Evolutionary conservation across 805 yeast genomes (phyloP).

Genomic region (Starmerella geochares): DNA sequence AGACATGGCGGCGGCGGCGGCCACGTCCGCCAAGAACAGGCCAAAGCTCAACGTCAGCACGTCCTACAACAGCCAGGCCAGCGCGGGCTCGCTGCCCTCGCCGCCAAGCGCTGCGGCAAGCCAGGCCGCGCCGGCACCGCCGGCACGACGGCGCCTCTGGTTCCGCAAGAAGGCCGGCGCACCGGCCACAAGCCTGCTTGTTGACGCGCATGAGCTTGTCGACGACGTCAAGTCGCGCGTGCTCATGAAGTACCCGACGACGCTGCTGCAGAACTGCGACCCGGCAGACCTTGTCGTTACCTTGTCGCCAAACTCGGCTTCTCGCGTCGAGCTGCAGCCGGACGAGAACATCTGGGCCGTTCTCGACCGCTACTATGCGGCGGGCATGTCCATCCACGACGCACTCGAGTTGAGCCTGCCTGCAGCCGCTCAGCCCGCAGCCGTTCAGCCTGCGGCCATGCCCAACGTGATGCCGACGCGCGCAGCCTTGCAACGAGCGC

Average conservation of each 20-base stretch:
- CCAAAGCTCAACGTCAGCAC: conserved; percentile 8
- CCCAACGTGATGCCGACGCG: no score
- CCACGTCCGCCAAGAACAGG: not conserved
- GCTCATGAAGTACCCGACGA: conserved; percentile 54
- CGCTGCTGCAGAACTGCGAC: conserved; percentile 51
- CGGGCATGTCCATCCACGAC: conserved; percentile 58
- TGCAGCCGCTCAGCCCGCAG: no score
- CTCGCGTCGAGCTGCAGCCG: conserved; percentile 36
- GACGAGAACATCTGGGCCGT: conserved; percentile 51
- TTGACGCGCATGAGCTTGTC: conserved; percentile 52
- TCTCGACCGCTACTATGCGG: conserved; percentile 50
- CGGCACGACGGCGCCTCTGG: conserved; percentile 17
- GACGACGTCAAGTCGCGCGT: conserved; percentile 67
- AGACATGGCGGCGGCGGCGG: conserved; percentile 2
- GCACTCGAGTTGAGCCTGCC: conserved; percentile 45
- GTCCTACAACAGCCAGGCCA: not conserved
- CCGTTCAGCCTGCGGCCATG: no score
- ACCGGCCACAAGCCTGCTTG: conserved; percentile 58
- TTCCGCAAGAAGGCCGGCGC: conserved; percentile 27
- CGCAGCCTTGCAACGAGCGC: conserved; percentile 17
- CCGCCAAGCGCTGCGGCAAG: not conserved
- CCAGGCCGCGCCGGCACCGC: not conserved
- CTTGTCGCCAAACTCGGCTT: conserved; percentile 14
- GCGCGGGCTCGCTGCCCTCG: conserved; percentile 4
- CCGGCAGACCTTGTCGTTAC: conserved; percentile 48